Evolutionary conservation across 345 rosid species (phyloP), one percentile per base, ranked within the genome.

Genomic region (Arabidopsis suecica): DNA sequence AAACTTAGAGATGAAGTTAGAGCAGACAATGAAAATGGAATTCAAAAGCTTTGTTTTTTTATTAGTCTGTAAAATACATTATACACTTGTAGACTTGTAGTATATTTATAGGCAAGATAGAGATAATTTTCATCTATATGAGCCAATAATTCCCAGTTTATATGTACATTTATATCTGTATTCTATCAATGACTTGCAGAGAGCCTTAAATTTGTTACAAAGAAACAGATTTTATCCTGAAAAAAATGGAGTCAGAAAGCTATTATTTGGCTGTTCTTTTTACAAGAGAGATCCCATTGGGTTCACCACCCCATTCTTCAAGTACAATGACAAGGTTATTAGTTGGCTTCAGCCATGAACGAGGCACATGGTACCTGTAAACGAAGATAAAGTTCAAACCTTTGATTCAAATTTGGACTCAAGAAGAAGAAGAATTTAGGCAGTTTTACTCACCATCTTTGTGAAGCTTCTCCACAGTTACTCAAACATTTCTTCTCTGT

Each of bases 251-350:
- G 33, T 51, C 30, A 50, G 38, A 67, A 49, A 68, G 56, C 89
- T 75, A 34, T 40, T 53, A 61, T 51, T 16, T 33, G 23, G 45
- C 4, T 51, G 76, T 80, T 80, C 97, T 76, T 71, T 87, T 79
- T 20, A 92, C 97, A 78, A 95, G 70, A 63, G 90, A 82, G 73
- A 95, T 88, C 38, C 91, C 94, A 61, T 82, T 92, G 0, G 97
- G 93, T 53, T 92, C 88, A 62, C 99, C 98, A 37, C 98, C 99
- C 91, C 83, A 89, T 79, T 95, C 99, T 77, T 95, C 99, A 37
- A 92, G 85, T 76, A 92, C 88, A 61, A 89, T 89, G 66, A 92
- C 54, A 78, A 92, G 78, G 80, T 95, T 95, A 51, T 81, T 88
- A 1, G 86, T 77, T 13, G 96, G 98, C 49, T 85, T 84, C 51